These are phyloP conservation scores for Choricystis sp. DNA, from an alignment of 139 green algal genomes.

Conservation along the genomic window DNA sequence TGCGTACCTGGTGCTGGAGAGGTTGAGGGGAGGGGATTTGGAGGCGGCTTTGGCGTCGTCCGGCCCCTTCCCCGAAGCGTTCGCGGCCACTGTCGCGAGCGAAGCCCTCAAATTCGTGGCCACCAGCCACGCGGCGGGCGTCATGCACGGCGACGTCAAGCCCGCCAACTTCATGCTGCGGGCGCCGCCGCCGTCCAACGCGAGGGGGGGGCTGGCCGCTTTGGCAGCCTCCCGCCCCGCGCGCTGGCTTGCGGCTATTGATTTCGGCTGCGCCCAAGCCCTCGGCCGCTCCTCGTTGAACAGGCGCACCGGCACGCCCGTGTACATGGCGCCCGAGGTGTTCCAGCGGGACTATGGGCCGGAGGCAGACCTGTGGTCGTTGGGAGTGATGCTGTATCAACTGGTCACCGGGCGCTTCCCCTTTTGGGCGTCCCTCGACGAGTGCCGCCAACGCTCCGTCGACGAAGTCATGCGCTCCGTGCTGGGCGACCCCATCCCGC, in stretches of 20 bases:
- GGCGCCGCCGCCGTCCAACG: background rate
- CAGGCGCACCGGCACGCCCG: conserved; percentile 41
- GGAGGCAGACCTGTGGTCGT: conserved; percentile 61
- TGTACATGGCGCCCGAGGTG: conserved; percentile 78
- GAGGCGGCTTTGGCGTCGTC: conserved; percentile 18
- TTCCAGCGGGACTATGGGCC: conserved; percentile 46
- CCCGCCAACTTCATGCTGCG: conserved; percentile 8
- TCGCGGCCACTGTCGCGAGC: conserved; percentile 23
- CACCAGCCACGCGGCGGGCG: conserved; percentile 23
- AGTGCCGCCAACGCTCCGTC: background rate
- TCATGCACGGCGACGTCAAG: conserved; percentile 10
- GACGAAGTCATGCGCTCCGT: background rate
- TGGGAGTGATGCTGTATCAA: conserved; percentile 66
- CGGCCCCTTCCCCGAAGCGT: conserved; percentile 21
- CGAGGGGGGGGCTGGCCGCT: background rate
- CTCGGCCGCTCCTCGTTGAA: background rate
- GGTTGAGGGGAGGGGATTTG: conserved; percentile 24
- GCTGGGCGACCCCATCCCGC: background rate
- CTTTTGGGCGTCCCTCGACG: background rate
- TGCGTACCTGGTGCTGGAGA: conserved; percentile 31
- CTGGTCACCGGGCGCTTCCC: conserved; percentile 12
- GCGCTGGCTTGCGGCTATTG: conserved; percentile 5
- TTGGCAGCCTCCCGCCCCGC: background rate
- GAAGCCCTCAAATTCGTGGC: conserved; percentile 31
- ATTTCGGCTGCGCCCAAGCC: conserved; percentile 17